phyloP scores from a whole-genome alignment of 768 basidiomycete genomes.

The Pleurotus cornucopiae region DNA sequence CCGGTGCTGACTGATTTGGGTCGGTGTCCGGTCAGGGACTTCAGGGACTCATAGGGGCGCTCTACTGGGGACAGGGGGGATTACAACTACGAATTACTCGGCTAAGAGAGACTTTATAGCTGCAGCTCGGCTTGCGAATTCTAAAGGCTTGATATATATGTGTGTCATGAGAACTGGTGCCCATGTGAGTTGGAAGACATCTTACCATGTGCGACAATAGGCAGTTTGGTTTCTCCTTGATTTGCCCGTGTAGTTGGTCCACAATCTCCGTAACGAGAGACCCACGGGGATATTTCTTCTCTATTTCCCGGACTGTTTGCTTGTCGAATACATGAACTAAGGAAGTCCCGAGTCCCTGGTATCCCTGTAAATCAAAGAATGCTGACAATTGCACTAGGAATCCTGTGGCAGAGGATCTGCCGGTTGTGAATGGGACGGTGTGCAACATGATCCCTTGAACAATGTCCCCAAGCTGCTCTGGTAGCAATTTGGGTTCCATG shows the following conservation, averaged over 20 bases:
- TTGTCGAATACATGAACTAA: constrained; percentile 10
- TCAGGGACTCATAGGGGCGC: neutral
- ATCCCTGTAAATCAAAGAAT: constrained; percentile 14
- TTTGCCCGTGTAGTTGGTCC: constrained; percentile 10
- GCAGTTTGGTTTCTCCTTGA: constrained; percentile 13
- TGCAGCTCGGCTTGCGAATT: constrained; percentile 2
- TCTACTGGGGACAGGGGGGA: neutral
- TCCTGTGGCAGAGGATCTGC: constrained; percentile 14
- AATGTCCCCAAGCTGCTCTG: constrained; percentile 14
- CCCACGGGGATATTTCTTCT: constrained; percentile 14
- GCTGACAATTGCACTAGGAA: constrained; percentile 13
- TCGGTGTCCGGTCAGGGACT: constrained; percentile 1
- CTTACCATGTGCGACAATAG: constrained; percentile 12
- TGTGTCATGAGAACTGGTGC: neutral
- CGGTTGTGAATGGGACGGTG: constrained; percentile 9
- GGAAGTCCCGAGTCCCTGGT: constrained; percentile 9
- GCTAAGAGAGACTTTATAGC: constrained; percentile 1
- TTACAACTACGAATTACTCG: neutral
- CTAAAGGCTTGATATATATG: neutral
- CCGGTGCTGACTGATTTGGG: neutral
- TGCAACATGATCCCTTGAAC: constrained; percentile 19
- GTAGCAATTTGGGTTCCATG: constrained; percentile 5
- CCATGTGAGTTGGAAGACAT: neutral
- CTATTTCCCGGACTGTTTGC: constrained; percentile 16
- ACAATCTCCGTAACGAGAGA: constrained; percentile 6